A percentile compares a stretch with the other conserved stretches of the same genome.
Evolutionary conservation across 2,329 filamentous ascomycete species (phyloP).

Genomic region (Clarireedia paspali): DNA sequence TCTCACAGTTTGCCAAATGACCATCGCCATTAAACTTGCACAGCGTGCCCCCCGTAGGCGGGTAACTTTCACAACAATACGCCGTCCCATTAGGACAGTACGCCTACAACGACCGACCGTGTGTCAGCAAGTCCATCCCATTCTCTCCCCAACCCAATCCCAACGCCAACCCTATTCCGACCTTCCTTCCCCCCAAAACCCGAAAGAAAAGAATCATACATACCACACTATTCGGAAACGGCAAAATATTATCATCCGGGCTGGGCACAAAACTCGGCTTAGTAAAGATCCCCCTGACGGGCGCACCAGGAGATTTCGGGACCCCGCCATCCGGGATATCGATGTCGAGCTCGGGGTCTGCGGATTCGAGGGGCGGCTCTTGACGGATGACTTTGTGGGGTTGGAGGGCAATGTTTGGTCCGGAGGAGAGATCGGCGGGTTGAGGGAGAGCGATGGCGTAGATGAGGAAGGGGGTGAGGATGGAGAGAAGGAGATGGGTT

Average conservation of each 20-base stretch:
- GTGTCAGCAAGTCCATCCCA: not conserved
- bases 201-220: not conserved
- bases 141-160: no score
- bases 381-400: not conserved
- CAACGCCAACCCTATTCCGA: no score
- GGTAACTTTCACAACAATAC: not conserved
- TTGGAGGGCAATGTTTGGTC: no score
- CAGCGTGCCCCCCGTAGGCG: not conserved
- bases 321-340: not conserved
- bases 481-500: not conserved
- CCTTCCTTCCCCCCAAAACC: no score
- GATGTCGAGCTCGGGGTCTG: not conserved
- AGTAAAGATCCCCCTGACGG: not conserved
- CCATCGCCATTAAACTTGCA: conserved; percentile 5
- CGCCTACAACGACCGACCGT: not conserved
- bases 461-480: not conserved
- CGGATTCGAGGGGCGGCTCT: no score
- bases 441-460: not conserved
- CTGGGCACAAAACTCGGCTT: not conserved
- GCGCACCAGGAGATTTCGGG: not conserved
- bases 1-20: not conserved
- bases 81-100: not conserved
- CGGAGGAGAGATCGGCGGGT: no score
- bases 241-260: not conserved
- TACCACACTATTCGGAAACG: conserved; percentile 5